Evolutionary conservation across 441 rosid species (phyloP), one percentile per base, ranked within the genome.

Genomic region (Euphorbia corollata): DNA sequence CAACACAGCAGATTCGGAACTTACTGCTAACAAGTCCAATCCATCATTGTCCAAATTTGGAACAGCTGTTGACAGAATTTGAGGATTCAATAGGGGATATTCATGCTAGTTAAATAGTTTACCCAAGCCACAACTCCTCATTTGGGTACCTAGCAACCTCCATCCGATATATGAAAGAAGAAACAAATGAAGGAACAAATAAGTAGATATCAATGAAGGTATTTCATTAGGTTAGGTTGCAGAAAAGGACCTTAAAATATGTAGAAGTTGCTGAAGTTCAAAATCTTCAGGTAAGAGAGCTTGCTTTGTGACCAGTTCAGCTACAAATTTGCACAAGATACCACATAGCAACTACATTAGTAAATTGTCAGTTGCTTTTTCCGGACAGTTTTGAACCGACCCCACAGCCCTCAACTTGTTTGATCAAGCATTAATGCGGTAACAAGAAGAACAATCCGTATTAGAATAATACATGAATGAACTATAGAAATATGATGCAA

Each of bases 241-340:
- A 12, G 38, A 45, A 48, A 48, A 8, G 27, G 50, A 84, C 94
- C 90, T 89, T 86, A 94, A 94, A 69, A 94, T 91, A 76, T 89
- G 97, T 71, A 94, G 86, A 54, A 94, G 98, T 78, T 94, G 98
- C 71, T 91, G 99, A 64, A 94, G 84, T 71, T 94, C 99, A 65
- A 97, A 94, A 77, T 94, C 98, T 39, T 98, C 99, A n/a, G 87
- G 89, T 71, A 91, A 94, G 16, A 94, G 83, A 30, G 99, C 96
- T 80, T 87, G 92, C 68, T 88, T 91, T 18, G 89, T 94, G 67
- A 85, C 84, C 47, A 94, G 82, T 70, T 94, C 99, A 68, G 94
- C 98, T 94, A 69, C 51, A 63, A 50, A 39, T 67, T 8, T 61
- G 55, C 57, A 18, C 39, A 60, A 38, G 60, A 54, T 8, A 55